A percentile compares a stretch with the other conserved stretches of the same genome.
These are phyloP conservation scores for Stromatinia cepivora DNA, from an alignment of 2,329 filamentous ascomycete genomes.

Conservation along the genomic window DNA sequence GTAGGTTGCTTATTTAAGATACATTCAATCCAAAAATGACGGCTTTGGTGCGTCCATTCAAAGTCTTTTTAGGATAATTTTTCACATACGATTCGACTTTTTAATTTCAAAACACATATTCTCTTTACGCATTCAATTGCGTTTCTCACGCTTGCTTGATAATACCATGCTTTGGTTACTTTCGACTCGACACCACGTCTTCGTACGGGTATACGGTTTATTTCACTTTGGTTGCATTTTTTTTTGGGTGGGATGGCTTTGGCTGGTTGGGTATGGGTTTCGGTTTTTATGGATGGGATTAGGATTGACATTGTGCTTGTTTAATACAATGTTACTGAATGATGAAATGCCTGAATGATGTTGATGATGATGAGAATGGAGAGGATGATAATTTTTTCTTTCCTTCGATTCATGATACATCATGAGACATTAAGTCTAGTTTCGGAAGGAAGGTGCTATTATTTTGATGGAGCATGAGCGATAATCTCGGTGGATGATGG, in stretches of 20 bases:
- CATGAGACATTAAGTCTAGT: neutral
- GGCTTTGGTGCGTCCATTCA: neutral
- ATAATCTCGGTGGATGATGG: neutral
- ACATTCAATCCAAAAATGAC: neutral
- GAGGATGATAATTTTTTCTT: neutral
- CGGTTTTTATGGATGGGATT: neutral
- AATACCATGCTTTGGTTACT: constrained; percentile 3
- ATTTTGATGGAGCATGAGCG: neutral
- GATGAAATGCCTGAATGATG: constrained; percentile 4
- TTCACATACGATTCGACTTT: neutral
- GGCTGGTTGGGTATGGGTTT: constrained; percentile 1
- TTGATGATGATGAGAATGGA: neutral
- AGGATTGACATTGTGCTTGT: neutral
- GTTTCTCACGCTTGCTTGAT: neutral
- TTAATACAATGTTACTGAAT: neutral
- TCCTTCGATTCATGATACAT: neutral
- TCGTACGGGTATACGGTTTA: neutral
- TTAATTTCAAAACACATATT: neutral
- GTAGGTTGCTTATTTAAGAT: constrained; percentile 1
- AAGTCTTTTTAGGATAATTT: neutral
- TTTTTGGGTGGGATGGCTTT: neutral
- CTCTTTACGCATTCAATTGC: neutral
- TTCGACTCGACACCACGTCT: neutral
- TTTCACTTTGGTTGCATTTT: neutral
- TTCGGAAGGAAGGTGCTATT: neutral